These are phyloP conservation scores for Fusarium foetens DNA, from an alignment of 2,329 filamentous ascomycete species.

Conservation along the genomic window DNA sequence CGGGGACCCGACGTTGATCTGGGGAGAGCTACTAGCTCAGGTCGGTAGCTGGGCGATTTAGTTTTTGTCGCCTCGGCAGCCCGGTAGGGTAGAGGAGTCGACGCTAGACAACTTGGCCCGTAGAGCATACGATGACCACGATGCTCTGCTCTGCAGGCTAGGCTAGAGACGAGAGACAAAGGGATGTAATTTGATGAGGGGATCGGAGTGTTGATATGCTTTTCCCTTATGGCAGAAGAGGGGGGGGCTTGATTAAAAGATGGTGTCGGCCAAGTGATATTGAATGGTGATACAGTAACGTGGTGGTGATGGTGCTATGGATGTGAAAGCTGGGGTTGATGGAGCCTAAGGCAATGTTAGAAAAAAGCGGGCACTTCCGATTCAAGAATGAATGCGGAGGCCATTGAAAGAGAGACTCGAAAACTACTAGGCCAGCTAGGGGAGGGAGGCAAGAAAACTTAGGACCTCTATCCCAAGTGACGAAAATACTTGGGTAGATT, in stretches of 20 bases:
- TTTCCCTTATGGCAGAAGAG: constrained; percentile 23
- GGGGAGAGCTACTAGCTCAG: constrained; percentile 42
- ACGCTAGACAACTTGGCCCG: constrained; percentile 35
- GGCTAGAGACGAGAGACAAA: not conserved
- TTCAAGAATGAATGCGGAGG: constrained; percentile 23
- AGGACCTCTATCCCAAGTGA: not conserved
- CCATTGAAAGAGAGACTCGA: not conserved
- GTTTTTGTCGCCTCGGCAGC: constrained; percentile 36
- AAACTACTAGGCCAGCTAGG: not conserved
- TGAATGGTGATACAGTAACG: constrained; percentile 25
- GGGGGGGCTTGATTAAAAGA: constrained; percentile 22
- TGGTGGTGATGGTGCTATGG: not conserved
- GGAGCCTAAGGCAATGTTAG: constrained; percentile 14
- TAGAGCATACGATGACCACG: constrained; percentile 20
- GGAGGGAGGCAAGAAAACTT: not conserved
- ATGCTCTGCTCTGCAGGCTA: constrained; percentile 17
- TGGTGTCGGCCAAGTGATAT: constrained; percentile 35
- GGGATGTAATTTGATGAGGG: constrained; percentile 15
- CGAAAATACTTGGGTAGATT: not conserved
- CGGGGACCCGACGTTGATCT: constrained; percentile 34
- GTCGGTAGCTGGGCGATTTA: constrained; percentile 35
- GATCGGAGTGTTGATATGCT: constrained; percentile 40
- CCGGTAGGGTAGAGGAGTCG: constrained; percentile 22
- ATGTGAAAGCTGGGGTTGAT: constrained; percentile 10
- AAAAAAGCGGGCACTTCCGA: constrained; percentile 5